Evolutionary conservation across 2,329 filamentous ascomycete genomes (phyloP).

Genomic region (Raffaelea albimanens): DNA sequence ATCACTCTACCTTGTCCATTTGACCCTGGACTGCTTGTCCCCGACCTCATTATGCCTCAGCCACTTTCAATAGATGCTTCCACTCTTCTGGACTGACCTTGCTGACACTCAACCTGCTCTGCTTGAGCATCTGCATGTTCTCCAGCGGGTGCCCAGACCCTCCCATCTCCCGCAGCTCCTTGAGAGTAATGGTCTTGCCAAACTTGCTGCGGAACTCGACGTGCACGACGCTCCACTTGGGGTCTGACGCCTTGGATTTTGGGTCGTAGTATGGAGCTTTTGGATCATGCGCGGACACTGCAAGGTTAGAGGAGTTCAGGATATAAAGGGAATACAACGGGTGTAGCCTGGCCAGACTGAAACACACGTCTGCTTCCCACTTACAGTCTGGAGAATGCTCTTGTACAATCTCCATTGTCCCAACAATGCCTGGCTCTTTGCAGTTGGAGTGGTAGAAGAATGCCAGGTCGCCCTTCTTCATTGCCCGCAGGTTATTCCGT

Average conservation of each 20-base stretch:
- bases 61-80: constrained; percentile 48
- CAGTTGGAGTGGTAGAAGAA: constrained; percentile 98
- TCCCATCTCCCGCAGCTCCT: constrained; percentile 59
- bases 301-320: background rate
- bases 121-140: constrained; percentile 74
- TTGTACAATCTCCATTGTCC: constrained; percentile 78
- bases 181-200: constrained; percentile 56
- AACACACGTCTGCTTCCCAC: no score
- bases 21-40: no score
- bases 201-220: constrained; percentile 85
- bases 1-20: no score
- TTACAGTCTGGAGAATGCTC: constrained; percentile 73
- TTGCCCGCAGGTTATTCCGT: constrained; percentile 79
- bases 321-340: constrained; percentile 4
- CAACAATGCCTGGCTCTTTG: constrained; percentile 79
- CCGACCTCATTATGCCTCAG: constrained; percentile 25
- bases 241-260: constrained; percentile 57
- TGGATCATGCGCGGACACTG: constrained; percentile 62
- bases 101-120: constrained; percentile 73
- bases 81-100: constrained; percentile 57
- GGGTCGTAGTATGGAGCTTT: constrained; percentile 75
- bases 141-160: constrained; percentile 46
- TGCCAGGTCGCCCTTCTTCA: constrained; percentile 84
- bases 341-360: no score
- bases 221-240: constrained; percentile 82